Evolutionary conservation across 1,284 basidiomycete species (phyloP), one percentile per base, ranked within the genome.

Genomic region (Ceratobasidium sp.): DNA sequence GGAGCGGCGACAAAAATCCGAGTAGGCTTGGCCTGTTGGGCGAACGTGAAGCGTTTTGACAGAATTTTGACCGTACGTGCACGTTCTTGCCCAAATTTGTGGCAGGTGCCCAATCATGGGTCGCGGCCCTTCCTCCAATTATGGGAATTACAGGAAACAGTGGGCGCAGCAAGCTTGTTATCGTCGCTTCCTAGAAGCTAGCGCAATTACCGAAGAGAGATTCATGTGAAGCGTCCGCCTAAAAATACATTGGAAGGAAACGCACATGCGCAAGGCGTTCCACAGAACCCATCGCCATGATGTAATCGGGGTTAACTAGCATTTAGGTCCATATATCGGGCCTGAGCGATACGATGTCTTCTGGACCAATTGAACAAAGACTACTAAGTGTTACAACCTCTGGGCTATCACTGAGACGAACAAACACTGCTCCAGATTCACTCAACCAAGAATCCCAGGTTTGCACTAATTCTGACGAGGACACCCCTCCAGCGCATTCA

Each of bases 201-300:
- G 3, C 29, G 12, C 20, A 10, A 43, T 13, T n/a, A 58, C 4
- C 40, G 56, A 58, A 58, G 40, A n/a, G 17, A n/a, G 25, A 22
- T 15, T 38, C 56, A 45, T 40, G 42, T 42, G 40, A 29, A 22
- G 12, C 27, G 7, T 47, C 20, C 29, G 22, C 29, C 42, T 31
- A 58, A 43, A 58, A 13, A 58, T 45, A 45, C 20, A 29, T 7
- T 4, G 31, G 34, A 31, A 22, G 45, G 20, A 25, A 35, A 42
- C 25, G 29, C 40, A 45, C 56, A 58, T 58, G 56, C n/a, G 56
- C 31, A 38, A 27, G 5, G 22, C 32, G 54, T n/a, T 35, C 29
- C 50, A 53, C 31, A n/a, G 4, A 13, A n/a, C 29, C 50, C 29
- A 31, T n/a, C n/a, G n/a, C n/a, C n/a, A n/a, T n/a, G n/a, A n/a